Base-by-base conservation (phyloP, 2,329 filamentous ascomycete genomes). In the Penicillium sp. region DNA sequence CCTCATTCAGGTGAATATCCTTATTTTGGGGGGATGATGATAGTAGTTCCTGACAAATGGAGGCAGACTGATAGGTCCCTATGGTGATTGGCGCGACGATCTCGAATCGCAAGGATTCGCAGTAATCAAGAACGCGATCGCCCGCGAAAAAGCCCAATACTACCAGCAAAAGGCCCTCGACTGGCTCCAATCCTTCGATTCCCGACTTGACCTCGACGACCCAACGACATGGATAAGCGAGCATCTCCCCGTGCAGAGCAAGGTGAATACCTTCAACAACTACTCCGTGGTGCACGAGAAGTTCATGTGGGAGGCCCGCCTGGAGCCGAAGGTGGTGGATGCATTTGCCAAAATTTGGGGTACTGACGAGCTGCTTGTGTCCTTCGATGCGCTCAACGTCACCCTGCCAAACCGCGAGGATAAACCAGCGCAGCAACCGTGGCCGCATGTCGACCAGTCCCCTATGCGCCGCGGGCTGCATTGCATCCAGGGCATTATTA, bases 391-490 rank as follows among this genome's bases (percentile, higher is more conserved):
- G 3, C 17, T 54, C n/a, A 54, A 54, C 7, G 19, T 54, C 11
- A 53, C 47, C 20, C 19, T 54, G 1, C 51, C 51, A 3, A 53
- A 54, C 16, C 36, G 29, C 26, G 6, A 25, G 15, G 44, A 60
- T 4, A 46, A 46, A 15, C 36, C 48, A 4, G 20, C 36, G 3
- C 36, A 16, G 5, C 41, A 39, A 17, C 48, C 50, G 1, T 63
- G 61, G 61, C 54, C 53, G 2, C 60, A 63, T 40, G 53, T 59
- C 11, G 60, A 64, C 29, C 60, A 64, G 33, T 54, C 48, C 1
- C 59, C 62, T 2, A 35, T 50, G 15, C 45, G 52, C 6, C 39
- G 50, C 6, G 58, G 54, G 9, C 37, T 62, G 5, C 54, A 61
- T 20, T 63, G 58, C 38, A 41, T 64, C 8, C 49, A 54, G 21